Evolutionary conservation across 495 filamentous ascomycete genomes (phyloP).

Genomic region (Penicillium alfredii): DNA sequence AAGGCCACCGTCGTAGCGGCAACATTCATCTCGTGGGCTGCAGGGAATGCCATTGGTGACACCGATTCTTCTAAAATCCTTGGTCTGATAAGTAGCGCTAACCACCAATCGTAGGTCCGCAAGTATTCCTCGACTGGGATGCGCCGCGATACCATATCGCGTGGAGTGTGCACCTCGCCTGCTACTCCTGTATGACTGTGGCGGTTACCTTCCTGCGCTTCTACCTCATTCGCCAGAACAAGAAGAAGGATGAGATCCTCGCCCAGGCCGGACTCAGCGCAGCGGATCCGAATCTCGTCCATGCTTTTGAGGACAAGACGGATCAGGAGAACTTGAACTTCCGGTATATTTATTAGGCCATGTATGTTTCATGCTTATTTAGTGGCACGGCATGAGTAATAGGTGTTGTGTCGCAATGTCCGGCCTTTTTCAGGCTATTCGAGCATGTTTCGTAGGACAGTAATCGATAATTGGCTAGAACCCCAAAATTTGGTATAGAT

Average conservation of each 20-base stretch:
- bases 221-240: slow-evolving; percentile 32
- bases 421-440: too few relatives aligned
- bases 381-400: too few relatives aligned
- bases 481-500: too few relatives aligned
- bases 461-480: too few relatives aligned
- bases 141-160: slow-evolving; percentile 37
- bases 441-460: too few relatives aligned
- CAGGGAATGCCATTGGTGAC: slow-evolving; percentile 35
- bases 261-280: slow-evolving; percentile 22
- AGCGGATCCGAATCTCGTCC: slow-evolving; percentile 27
- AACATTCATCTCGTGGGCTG: slow-evolving; percentile 40
- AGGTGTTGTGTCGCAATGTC: too few relatives aligned
- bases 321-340: slow-evolving; percentile 45
- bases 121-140: slow-evolving; percentile 37
- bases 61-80: too few relatives aligned
- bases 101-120: slow-evolving; percentile 35
- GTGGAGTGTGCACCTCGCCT: slow-evolving; percentile 39
- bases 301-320: slow-evolving; percentile 45
- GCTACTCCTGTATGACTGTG: slow-evolving; percentile 33
- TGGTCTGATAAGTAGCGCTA: not conserved
- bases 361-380: too few relatives aligned
- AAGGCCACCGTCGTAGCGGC: slow-evolving; percentile 48
- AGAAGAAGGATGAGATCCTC: slow-evolving; percentile 34
- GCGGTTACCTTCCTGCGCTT: slow-evolving; percentile 35
- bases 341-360: slow-evolving; percentile 44